Conservation (phyloP, 2,329 filamentous ascomycete genomes). For the Epichloe festucae region DNA sequence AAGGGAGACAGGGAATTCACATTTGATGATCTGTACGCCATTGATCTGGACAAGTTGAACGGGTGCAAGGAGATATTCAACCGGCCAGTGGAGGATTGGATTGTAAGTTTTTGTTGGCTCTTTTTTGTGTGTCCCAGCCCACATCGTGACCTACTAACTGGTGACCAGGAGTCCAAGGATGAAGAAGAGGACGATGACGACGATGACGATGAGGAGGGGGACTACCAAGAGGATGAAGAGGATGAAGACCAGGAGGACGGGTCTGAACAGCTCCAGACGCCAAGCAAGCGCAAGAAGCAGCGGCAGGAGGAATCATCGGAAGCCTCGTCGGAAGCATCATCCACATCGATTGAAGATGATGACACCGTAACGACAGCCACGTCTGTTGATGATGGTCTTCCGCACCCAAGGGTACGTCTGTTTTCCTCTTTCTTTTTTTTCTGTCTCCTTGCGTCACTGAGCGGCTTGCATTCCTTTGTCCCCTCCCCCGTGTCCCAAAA, state of each 20-base stretch:
- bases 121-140: background rate
- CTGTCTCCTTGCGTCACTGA: no score
- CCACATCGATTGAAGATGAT: constrained; percentile 27
- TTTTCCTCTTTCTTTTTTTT: background rate
- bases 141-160: background rate
- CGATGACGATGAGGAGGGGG: constrained; percentile 46
- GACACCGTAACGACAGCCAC: constrained; percentile 35
- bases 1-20: constrained; percentile 91
- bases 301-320: constrained; percentile 33
- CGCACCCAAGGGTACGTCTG: constrained; percentile 46
- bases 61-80: constrained; percentile 87
- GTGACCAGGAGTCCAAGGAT: constrained; percentile 40
- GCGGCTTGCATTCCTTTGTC: no score
- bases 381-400: constrained; percentile 59
- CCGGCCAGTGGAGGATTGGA: constrained; percentile 73
- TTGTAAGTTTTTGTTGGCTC: constrained; percentile 32
- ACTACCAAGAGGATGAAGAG: constrained; percentile 39
- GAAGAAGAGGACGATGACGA: constrained; percentile 26
- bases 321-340: constrained; percentile 21
- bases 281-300: constrained; percentile 46
- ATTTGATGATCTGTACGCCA: constrained; percentile 86
- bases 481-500: background rate
- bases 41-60: constrained; percentile 89
- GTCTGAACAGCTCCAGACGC: constrained; percentile 31
- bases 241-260: constrained; percentile 31